Conservation (phyloP, 2,329 filamentous ascomycete species). For the Basipetospora sp. region DNA sequence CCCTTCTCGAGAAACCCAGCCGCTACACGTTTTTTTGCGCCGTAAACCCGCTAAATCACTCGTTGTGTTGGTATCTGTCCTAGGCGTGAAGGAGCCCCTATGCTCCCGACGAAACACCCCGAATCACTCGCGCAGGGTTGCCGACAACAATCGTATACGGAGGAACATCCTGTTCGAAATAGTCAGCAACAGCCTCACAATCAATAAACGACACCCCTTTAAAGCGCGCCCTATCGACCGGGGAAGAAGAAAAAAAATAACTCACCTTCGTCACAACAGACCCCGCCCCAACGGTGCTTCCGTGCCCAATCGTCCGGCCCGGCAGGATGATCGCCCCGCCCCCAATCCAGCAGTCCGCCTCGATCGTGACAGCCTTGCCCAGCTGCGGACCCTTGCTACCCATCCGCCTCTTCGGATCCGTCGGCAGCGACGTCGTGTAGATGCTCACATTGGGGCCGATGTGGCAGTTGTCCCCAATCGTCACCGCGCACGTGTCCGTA, state of each 20-base stretch:
- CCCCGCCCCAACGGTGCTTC: slow-evolving; percentile 66
- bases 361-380: slow-evolving; percentile 60
- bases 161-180: slow-evolving; percentile 50
- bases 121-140: slow-evolving; percentile 48
- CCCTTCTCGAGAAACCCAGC: too few relatives aligned
- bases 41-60: too few relatives aligned
- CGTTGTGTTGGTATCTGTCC: too few relatives aligned
- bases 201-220: too few relatives aligned
- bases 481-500: slow-evolving; percentile 71
- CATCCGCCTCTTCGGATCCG: slow-evolving; percentile 57
- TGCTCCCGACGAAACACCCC: slow-evolving; percentile 21
- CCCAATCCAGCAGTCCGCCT: slow-evolving; percentile 73
- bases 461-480: slow-evolving; percentile 62
- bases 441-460: slow-evolving; percentile 79
- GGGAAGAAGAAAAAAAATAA: slow-evolving; percentile 8
- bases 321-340: slow-evolving; percentile 65
- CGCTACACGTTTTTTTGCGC: too few relatives aligned
- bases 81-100: too few relatives aligned
- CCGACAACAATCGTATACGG: slow-evolving; percentile 55
- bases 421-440: slow-evolving; percentile 58
- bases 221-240: neutral
- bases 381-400: slow-evolving; percentile 59
- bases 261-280: slow-evolving; percentile 67
- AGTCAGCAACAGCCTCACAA: too few relatives aligned
- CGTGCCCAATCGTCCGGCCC: slow-evolving; percentile 66